These are phyloP conservation scores for Talaromyces sp. DNA, from an alignment of 2,329 filamentous ascomycete genomes.

Conservation along the genomic window DNA sequence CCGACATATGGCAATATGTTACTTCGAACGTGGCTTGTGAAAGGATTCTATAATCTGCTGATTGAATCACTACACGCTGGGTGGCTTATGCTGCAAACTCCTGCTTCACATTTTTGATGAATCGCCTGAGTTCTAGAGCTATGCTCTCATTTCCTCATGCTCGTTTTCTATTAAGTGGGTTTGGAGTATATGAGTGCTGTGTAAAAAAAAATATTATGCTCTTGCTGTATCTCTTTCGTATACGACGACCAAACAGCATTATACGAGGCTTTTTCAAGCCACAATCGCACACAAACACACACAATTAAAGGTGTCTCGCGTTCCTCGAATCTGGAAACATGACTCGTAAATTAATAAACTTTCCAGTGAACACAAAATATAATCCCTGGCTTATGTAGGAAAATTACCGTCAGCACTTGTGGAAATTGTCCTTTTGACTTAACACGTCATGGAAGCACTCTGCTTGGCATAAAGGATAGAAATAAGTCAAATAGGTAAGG, in stretches of 20 bases:
- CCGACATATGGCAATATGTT: too few relatives aligned
- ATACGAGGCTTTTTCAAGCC: not conserved
- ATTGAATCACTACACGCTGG: not conserved
- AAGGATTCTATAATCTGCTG: not conserved
- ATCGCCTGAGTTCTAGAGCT: not conserved
- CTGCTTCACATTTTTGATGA: not conserved
- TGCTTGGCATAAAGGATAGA: too few relatives aligned
- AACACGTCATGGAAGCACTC: not conserved
- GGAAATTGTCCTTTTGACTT: not conserved
- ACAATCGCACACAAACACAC: not conserved
- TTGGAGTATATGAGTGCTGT: not conserved
- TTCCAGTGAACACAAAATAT: not conserved
- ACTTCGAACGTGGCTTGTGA: too few relatives aligned
- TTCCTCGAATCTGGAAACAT: not conserved
- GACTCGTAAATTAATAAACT: too few relatives aligned
- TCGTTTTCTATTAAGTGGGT: not conserved
- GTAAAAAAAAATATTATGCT: not conserved
- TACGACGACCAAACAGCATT: not conserved
- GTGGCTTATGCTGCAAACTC: not conserved
- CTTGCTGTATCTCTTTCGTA: too few relatives aligned
- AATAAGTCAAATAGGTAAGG: not conserved
- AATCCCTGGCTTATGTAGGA: not conserved
- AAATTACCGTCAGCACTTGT: not conserved
- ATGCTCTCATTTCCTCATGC: not conserved
- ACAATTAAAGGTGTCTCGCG: not conserved